A percentile compares a stretch with the other conserved stretches of the same genome.
Evolutionary conservation across 805 yeast species (phyloP).

Genomic region (Candida chauliodis): DNA sequence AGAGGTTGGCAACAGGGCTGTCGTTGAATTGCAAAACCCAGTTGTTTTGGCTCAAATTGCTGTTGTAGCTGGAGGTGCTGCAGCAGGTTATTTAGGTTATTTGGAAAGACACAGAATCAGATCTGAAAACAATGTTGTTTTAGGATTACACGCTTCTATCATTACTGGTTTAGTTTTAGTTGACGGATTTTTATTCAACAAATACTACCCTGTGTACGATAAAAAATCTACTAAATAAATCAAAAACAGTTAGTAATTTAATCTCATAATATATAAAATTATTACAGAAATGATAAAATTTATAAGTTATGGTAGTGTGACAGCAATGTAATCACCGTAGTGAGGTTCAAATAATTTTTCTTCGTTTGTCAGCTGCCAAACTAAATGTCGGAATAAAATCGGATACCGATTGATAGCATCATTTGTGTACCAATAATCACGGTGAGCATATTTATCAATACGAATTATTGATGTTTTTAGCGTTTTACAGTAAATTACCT

Average conservation of each 20-base stretch:
- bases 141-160: conserved; percentile 48
- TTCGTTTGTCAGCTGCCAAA: no score
- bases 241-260: no score
- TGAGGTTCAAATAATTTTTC: no score
- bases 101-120: conserved; percentile 49
- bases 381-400: no score
- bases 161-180: conserved; percentile 51
- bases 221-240: conserved; percentile 21
- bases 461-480: no score
- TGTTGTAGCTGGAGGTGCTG: conserved; percentile 44
- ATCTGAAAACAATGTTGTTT: conserved; percentile 41
- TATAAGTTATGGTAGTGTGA: no score
- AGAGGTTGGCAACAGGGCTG: conserved; percentile 16
- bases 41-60: conserved; percentile 54
- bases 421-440: no score
- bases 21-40: conserved; percentile 55
- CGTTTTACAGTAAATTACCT: no score
- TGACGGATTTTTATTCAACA: conserved; percentile 52
- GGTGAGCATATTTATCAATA: no score
- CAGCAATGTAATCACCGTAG: no score
- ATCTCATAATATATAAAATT: no score
- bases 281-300: not conserved
- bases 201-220: conserved; percentile 53
- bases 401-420: no score
- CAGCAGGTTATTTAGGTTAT: conserved; percentile 49